Base-by-base conservation (phyloP, 257 asterid genomes). In the Hygrophila difformis region DNA sequence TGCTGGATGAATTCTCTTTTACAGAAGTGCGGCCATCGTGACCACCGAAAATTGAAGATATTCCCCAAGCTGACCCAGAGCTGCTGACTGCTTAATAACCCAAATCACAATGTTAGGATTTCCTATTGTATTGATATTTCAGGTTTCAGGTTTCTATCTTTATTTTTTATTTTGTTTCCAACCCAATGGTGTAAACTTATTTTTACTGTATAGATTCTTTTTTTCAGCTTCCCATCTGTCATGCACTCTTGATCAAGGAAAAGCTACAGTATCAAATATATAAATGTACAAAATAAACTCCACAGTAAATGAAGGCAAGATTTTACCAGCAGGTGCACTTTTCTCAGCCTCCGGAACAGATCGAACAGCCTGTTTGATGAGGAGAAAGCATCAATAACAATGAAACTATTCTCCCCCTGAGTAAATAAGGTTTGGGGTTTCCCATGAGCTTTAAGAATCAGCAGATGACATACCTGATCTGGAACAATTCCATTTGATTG, bases 1-100 rank as follows among this genome's bases (percentile, higher is more conserved):
- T 78, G 70, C 69, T 78, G 14, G 60, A 60, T 12, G 70, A 56
- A 63, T 63, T 74, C 44, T 80, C 96, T 61, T 80, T 86, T 5
- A 54, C 55, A 65, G 79, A 50, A 19, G 75, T 8, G 34, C 94
- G 89, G 59, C 60, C 65, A 47, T 70, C 69, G 39, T 65, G 47
- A 34, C 91, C 69, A 47, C 99, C 96, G 58, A 91, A 86, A 44
- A 91, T 86, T 20, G 99, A 82, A 56, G 99, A 76, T 64, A 91
- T 82, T 46, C 99, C 94, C 96, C 99, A 89, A 50, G 62, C 47
- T 21, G 98, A 82, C 62, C 75, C 78, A 49, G 73, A 19, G 62
- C 55, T 76, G 63, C 55, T 65, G 54, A 65, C 94, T 80, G 79
- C 34, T 29, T 6, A 29, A 59, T 19, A 34, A 59, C 48, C 34